These are phyloP conservation scores for Spathaspora jeffriesii DNA, from an alignment of 1,139 yeast genomes.

Conservation along the genomic window DNA sequence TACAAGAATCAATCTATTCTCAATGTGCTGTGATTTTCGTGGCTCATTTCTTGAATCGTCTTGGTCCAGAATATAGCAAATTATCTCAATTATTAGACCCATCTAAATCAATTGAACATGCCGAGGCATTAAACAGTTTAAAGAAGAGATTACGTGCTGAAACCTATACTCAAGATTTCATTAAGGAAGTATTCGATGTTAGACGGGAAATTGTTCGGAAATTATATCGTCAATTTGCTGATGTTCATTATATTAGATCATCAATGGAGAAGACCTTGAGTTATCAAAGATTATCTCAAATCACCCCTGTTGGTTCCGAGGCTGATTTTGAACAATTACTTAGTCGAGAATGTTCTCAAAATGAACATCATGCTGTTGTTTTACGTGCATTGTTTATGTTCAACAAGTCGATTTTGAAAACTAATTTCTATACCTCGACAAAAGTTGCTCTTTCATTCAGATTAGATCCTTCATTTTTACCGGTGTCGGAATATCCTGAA, in stretches of 20 bases:
- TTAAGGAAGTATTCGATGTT: slow-evolving; percentile 72
- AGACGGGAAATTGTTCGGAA: slow-evolving; percentile 77
- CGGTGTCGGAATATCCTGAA: slow-evolving; percentile 84
- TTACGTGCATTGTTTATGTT: slow-evolving; percentile 81
- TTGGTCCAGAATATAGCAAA: slow-evolving; percentile 87
- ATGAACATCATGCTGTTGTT: slow-evolving; percentile 77
- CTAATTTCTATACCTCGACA: slow-evolving; percentile 92
- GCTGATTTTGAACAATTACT: slow-evolving; percentile 73
- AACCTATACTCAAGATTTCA: slow-evolving; percentile 87
- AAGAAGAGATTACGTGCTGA: slow-evolving; percentile 92
- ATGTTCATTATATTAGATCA: slow-evolving; percentile 79
- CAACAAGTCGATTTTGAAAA: slow-evolving; percentile 86
- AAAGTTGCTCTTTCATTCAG: slow-evolving; percentile 96
- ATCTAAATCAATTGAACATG: slow-evolving; percentile 58
- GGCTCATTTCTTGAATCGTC: slow-evolving; percentile 89
- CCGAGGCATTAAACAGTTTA: slow-evolving; percentile 76
- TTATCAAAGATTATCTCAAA: slow-evolving; percentile 81
- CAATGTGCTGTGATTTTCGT: slow-evolving; percentile 93
- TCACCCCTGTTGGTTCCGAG: slow-evolving; percentile 73
- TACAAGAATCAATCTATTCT: slow-evolving; percentile 94
- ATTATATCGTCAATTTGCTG: slow-evolving; percentile 91
- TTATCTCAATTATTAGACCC: slow-evolving; percentile 66
- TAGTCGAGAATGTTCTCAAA: slow-evolving; percentile 74
- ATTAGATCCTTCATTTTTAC: slow-evolving; percentile 83
- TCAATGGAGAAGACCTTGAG: slow-evolving; percentile 81